phyloP scores from a whole-genome alignment of 2,329 filamentous ascomycete species.

The Blastomyces gilchristii region DNA sequence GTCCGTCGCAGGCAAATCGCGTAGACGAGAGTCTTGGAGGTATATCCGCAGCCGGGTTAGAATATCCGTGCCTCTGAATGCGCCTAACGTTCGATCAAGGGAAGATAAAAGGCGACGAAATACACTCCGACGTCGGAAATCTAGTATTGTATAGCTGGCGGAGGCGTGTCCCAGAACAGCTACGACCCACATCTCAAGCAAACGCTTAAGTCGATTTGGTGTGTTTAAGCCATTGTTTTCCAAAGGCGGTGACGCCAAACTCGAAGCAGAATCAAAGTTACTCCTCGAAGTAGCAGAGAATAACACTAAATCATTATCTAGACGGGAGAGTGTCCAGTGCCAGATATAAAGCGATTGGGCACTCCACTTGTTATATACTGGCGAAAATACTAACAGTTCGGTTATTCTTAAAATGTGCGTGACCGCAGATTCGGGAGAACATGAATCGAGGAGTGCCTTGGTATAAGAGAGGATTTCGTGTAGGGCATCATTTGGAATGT shows the following conservation, averaged over 20 bases:
- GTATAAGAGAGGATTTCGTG: conserved; percentile 11
- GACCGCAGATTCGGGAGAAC: conserved; percentile 20
- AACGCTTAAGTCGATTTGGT: background rate
- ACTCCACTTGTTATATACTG: conserved; percentile 14
- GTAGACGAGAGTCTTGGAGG: background rate
- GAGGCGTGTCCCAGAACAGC: background rate
- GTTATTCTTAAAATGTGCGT: conserved; percentile 26
- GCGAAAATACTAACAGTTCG: conserved; percentile 22
- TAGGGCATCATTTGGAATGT: background rate
- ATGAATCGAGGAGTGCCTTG: conserved; percentile 14
- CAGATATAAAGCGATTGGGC: conserved; percentile 23
- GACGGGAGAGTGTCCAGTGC: conserved; percentile 18
- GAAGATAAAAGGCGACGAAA: background rate
- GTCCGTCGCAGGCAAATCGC: background rate
- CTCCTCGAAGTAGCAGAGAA: background rate
- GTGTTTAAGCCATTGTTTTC: background rate
- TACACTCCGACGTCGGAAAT: background rate
- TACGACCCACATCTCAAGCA: conserved; percentile 1
- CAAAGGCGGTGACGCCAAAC: background rate
- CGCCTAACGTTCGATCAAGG: background rate
- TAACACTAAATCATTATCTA: conserved; percentile 1
- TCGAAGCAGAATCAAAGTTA: background rate
- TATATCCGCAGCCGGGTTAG: background rate
- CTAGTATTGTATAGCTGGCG: background rate
- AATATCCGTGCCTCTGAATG: background rate